Conservation (phyloP, 2,329 filamentous ascomycete species). For the Aspergillus fructus region DNA sequence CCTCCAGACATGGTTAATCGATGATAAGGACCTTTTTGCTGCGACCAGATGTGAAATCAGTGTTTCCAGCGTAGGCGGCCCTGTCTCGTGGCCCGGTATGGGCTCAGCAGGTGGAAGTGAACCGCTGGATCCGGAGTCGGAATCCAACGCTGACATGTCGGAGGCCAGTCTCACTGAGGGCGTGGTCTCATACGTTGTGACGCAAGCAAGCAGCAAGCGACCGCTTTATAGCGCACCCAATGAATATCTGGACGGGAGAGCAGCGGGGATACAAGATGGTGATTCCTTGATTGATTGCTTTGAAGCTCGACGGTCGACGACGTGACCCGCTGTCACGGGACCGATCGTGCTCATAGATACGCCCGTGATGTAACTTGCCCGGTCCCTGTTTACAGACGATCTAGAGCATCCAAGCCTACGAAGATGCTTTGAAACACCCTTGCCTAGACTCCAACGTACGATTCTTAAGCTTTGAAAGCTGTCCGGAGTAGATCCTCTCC, state of each 20-base stretch:
- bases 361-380: background rate
- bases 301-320: background rate
- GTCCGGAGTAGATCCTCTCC: background rate
- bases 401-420: background rate
- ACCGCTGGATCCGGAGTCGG: constrained; percentile 26
- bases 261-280: background rate
- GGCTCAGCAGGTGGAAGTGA: constrained; percentile 13
- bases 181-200: background rate
- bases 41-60: constrained; percentile 82
- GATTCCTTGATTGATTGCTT: no score
- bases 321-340: background rate
- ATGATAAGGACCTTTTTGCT: constrained; percentile 82
- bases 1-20: constrained; percentile 77
- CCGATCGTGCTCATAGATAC: background rate
- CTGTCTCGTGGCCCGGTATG: constrained; percentile 15
- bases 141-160: constrained; percentile 33
- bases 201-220: background rate
- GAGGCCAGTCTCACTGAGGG: background rate
- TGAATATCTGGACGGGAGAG: background rate
- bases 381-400: background rate
- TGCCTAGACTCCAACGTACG: background rate
- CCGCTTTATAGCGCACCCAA: background rate
- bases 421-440: background rate
- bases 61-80: constrained; percentile 60
- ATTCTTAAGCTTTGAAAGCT: background rate